Percentiles rank a stretch among this genome's conserved stretches.
These are phyloP conservation scores for Pachysandra terminalis DNA, from an alignment of 164 flowering plant genomes.

Conservation along the genomic window DNA sequence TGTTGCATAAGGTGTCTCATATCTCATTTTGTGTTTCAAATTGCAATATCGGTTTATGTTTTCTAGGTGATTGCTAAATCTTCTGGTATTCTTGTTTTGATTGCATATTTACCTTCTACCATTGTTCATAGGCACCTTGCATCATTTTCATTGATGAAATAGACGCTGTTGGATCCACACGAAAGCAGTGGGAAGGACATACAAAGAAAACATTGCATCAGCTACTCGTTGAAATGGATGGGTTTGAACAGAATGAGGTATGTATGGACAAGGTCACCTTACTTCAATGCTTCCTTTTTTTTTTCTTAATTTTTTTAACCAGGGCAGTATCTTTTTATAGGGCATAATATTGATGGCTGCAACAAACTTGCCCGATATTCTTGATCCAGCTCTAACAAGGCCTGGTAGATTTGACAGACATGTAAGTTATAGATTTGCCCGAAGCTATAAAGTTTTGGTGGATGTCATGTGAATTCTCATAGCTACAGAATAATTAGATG, in stretches of 20 bases:
- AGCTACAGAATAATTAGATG: too few relatives aligned
- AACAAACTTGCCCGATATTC: slow-evolving; percentile 96
- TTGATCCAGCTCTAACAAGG: slow-evolving; percentile 98
- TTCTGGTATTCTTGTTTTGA: too few relatives aligned
- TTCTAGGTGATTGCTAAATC: too few relatives aligned
- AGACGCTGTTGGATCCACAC: slow-evolving; percentile 96
- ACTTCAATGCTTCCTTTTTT: background rate
- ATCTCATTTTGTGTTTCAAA: too few relatives aligned
- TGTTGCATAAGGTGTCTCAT: too few relatives aligned
- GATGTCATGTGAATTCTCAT: background rate
- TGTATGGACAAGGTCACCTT: background rate
- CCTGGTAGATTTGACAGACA: slow-evolving; percentile 99
- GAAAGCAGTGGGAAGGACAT: slow-evolving; percentile 99
- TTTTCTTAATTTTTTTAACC: slow-evolving; percentile 6
- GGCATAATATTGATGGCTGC: slow-evolving; percentile 99
- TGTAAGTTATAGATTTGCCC: slow-evolving; percentile 83
- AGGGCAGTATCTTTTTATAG: slow-evolving; percentile 32
- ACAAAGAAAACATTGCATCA: slow-evolving; percentile 98
- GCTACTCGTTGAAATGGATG: slow-evolving; percentile 99
- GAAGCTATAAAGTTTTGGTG: background rate
- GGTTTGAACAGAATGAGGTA: slow-evolving; percentile 99
- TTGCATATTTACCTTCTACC: slow-evolving; percentile 6
- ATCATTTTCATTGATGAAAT: slow-evolving; percentile 98
- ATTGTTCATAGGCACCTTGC: slow-evolving; percentile 78
- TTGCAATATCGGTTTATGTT: background rate